phyloP scores from a whole-genome alignment of 1,139 yeast species.

The Blastobotrys ciferrii region DNA sequence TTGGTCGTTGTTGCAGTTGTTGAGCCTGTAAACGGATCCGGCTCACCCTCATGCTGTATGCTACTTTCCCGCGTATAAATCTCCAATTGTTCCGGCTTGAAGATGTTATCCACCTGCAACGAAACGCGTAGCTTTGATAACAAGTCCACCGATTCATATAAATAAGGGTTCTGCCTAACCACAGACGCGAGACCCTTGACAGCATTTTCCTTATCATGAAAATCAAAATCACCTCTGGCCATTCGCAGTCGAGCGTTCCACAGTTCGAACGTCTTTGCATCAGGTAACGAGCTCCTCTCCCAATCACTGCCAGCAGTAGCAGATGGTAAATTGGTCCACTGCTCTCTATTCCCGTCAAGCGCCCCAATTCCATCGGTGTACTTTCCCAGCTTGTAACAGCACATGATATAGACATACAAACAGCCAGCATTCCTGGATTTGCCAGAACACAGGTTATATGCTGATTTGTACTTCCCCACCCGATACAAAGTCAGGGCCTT shows the following conservation, averaged over 20 bases:
- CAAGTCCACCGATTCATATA: slow-evolving; percentile 84
- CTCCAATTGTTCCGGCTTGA: slow-evolving; percentile 34
- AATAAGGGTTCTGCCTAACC: slow-evolving; percentile 67
- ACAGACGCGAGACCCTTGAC: slow-evolving; percentile 67
- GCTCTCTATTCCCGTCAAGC: slow-evolving; percentile 36
- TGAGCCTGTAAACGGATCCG: slow-evolving; percentile 22
- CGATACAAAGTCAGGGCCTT: slow-evolving; percentile 62
- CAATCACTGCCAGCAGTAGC: slow-evolving; percentile 9
- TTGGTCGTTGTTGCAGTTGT: slow-evolving; percentile 15
- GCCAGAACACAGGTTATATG: slow-evolving; percentile 36
- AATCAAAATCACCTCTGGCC: slow-evolving; percentile 45
- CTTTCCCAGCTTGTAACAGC: slow-evolving; percentile 56
- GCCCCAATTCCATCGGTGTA: slow-evolving; percentile 65
- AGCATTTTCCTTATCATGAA: slow-evolving; percentile 52
- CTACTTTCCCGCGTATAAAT: slow-evolving; percentile 4
- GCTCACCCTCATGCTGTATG: slow-evolving; percentile 12
- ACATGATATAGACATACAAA: slow-evolving; percentile 62
- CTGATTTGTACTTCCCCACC: slow-evolving; percentile 57
- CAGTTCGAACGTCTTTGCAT: slow-evolving; percentile 60
- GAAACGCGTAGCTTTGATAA: slow-evolving; percentile 60
- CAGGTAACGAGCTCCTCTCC: slow-evolving; percentile 50
- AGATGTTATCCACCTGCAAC: slow-evolving; percentile 60
- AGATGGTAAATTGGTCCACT: slow-evolving; percentile 25
- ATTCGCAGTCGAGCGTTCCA: slow-evolving; percentile 69
- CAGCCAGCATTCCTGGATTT: slow-evolving; percentile 63